These are phyloP conservation scores for Salicornia ramosissima DNA, from an alignment of 148 eudicot genomes.

Conservation along the genomic window DNA sequence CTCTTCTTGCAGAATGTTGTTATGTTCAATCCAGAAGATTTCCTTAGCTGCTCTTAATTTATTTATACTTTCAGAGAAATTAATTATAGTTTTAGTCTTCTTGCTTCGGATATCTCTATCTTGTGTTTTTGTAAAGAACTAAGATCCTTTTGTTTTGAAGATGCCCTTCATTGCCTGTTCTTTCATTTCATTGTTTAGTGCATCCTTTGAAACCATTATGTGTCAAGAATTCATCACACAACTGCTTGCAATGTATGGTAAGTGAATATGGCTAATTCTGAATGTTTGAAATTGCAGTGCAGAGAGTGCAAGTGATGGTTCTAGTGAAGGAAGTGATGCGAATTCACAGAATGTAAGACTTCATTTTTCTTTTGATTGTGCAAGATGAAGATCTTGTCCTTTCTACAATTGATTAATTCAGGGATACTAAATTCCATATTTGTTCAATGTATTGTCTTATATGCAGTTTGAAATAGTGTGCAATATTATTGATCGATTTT, in stretches of 20 bases:
- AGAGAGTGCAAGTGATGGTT: constrained; percentile 85
- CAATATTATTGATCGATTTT: background rate
- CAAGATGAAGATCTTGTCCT: background rate
- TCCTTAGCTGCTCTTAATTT: background rate
- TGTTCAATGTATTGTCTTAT: background rate
- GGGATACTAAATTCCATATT: background rate
- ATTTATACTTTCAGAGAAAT: background rate
- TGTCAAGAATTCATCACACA: background rate
- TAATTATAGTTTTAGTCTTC: background rate
- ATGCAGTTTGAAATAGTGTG: background rate
- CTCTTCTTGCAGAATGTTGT: background rate
- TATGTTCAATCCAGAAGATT: background rate
- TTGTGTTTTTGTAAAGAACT: background rate
- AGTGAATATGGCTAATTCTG: constrained; percentile 12
- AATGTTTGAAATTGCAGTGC: constrained; percentile 50
- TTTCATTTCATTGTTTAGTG: background rate
- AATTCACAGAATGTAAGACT: constrained; percentile 85
- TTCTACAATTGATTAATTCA: background rate
- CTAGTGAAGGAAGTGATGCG: constrained; percentile 96
- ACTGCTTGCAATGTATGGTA: background rate
- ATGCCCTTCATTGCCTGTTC: background rate
- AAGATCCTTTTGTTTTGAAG: background rate
- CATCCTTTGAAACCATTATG: background rate
- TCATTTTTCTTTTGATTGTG: background rate
- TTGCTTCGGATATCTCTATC: background rate